Conservation (phyloP, 2,329 filamentous ascomycete species). For the Pseudocercospora pini-densiflorae region DNA sequence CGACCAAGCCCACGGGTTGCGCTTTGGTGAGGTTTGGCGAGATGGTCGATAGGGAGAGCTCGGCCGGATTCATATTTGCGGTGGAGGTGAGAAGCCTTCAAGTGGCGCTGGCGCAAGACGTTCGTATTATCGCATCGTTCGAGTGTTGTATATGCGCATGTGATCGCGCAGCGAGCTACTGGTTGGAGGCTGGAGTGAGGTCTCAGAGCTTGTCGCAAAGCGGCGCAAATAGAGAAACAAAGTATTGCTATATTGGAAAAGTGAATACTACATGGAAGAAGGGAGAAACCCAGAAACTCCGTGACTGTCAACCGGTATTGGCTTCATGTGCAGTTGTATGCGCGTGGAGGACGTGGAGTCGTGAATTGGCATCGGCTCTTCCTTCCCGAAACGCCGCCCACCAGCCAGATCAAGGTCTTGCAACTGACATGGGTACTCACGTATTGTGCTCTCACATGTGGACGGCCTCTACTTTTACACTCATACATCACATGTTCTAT, state of each 20-base stretch:
- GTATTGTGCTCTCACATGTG: not conserved
- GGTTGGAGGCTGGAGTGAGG: slow-evolving; percentile 2
- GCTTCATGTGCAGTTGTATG: not conserved
- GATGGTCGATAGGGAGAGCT: slow-evolving; percentile 33
- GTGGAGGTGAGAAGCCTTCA: not conserved
- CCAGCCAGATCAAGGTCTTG: not conserved
- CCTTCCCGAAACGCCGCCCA: not conserved
- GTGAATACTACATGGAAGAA: not conserved
- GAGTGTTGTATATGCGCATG: slow-evolving; percentile 9
- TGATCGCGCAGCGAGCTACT: not conserved
- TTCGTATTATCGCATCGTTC: slow-evolving; percentile 25
- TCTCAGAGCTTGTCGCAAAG: slow-evolving; percentile 7
- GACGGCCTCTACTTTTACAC: too few relatives aligned
- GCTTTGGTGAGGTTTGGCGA: slow-evolving; percentile 34
- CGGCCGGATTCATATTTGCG: slow-evolving; percentile 41
- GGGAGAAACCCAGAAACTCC: not conserved
- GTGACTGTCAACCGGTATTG: slow-evolving; percentile 1
- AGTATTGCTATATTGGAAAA: not conserved
- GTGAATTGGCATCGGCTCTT: slow-evolving; percentile 1
- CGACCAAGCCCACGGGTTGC: slow-evolving; percentile 31
- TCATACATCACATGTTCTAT: too few relatives aligned
- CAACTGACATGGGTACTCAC: not conserved
- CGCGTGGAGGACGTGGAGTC: not conserved
- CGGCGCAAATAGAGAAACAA: not conserved
- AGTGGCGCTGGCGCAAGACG: not conserved